Evolutionary conservation across 768 basidiomycete genomes (phyloP).

Genomic region (Rhodocollybia butyracea): DNA sequence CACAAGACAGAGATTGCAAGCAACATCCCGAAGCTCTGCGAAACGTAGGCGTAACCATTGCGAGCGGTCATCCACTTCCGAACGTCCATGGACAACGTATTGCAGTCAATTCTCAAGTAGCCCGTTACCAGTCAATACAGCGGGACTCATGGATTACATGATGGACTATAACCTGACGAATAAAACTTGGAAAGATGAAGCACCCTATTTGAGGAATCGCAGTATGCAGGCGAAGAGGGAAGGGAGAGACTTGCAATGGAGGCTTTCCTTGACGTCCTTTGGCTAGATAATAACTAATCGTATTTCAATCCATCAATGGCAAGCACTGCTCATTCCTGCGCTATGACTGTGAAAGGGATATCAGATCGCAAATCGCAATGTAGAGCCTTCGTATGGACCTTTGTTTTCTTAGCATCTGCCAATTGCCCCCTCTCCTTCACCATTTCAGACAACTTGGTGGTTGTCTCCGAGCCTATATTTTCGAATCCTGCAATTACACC

Average conservation of each 20-base stretch:
- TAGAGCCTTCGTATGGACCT: too few relatives aligned
- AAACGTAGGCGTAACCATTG: too few relatives aligned
- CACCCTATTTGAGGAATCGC: not conserved
- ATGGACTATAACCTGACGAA: not conserved
- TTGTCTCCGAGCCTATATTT: conserved; percentile 14
- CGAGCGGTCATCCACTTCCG: too few relatives aligned
- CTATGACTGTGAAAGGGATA: too few relatives aligned
- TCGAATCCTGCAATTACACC: conserved; percentile 19
- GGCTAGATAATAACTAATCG: not conserved
- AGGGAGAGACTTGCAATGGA: not conserved
- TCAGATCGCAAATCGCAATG: too few relatives aligned
- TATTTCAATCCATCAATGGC: too few relatives aligned
- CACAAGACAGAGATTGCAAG: too few relatives aligned
- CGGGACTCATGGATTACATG: not conserved
- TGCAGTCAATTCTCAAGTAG: too few relatives aligned
- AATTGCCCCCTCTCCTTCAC: conserved; percentile 3
- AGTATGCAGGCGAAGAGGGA: not conserved
- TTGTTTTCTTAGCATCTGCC: conserved; percentile 7
- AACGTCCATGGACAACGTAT: too few relatives aligned
- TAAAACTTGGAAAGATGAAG: not conserved
- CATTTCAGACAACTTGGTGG: conserved; percentile 14
- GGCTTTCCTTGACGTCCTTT: not conserved
- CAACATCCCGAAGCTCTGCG: too few relatives aligned
- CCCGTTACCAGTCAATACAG: not conserved
- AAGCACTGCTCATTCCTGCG: too few relatives aligned